phyloP scores from a whole-genome alignment of 139 green algal genomes.

The Diplosphaera chodatii region DNA sequence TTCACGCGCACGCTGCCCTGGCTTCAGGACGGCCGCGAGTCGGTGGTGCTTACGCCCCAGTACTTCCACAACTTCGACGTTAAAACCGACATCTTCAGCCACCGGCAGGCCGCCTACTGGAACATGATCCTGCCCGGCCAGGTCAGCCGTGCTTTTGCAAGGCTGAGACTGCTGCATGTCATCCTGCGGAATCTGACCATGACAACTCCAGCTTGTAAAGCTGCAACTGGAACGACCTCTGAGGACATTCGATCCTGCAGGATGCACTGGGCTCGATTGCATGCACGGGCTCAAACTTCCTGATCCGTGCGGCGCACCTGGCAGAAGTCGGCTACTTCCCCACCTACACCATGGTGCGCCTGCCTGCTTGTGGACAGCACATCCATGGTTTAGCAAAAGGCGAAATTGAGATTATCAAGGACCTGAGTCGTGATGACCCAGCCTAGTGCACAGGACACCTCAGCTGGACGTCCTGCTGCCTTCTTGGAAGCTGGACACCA shows the following conservation, averaged over 20 bases:
- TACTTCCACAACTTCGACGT: conserved; percentile 6
- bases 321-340: conserved; percentile 61
- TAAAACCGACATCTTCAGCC: conserved; percentile 10
- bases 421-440: too few relatives aligned
- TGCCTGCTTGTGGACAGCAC: too few relatives aligned
- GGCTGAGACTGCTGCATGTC: too few relatives aligned
- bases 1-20: conserved; percentile 52
- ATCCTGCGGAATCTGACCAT: too few relatives aligned
- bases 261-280: conserved; percentile 1
- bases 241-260: too few relatives aligned
- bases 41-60: conserved; percentile 8
- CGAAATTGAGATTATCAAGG: too few relatives aligned
- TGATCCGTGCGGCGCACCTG: not conserved
- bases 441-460: too few relatives aligned
- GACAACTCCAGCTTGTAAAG: too few relatives aligned
- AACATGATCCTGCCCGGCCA: conserved; percentile 2
- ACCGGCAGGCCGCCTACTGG: conserved; percentile 7
- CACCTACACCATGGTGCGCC: conserved; percentile 49
- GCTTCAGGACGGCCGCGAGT: conserved; percentile 8
- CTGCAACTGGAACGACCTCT: too few relatives aligned
- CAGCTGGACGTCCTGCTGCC: too few relatives aligned
- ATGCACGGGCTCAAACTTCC: conserved; percentile 10
- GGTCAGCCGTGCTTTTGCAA: not conserved
- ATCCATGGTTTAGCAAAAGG: too few relatives aligned
- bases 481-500: too few relatives aligned